Percentiles rank a stretch among this genome's conserved stretches.
These are phyloP conservation scores for Nannizziopsis barbatae DNA, from an alignment of 2,329 filamentous ascomycete species.

Conservation along the genomic window DNA sequence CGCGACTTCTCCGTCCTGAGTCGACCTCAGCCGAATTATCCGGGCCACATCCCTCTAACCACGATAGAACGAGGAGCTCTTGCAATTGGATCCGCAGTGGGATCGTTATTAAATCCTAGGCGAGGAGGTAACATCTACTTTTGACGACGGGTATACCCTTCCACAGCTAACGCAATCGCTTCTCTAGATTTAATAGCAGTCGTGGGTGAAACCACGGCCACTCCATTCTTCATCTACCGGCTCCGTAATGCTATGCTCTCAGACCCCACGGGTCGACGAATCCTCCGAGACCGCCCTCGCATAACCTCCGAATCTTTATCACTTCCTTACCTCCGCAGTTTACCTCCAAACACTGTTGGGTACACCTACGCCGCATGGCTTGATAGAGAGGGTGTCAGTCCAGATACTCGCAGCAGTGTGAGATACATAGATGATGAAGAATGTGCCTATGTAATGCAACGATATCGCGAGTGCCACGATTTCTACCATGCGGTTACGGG, in stretches of 20 bases:
- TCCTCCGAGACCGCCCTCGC: conserved; percentile 78
- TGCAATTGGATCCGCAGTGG: conserved; percentile 49
- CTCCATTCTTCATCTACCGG: conserved; percentile 87
- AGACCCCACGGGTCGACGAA: conserved; percentile 71
- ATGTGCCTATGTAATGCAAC: conserved; percentile 96
- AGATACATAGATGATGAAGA: conserved; percentile 90
- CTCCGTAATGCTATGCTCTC: conserved; percentile 87
- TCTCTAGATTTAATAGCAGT: conserved; percentile 74
- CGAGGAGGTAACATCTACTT: conserved; percentile 53
- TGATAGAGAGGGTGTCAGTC: conserved; percentile 85
- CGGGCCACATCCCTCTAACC: conserved; percentile 83
- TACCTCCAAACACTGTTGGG: conserved; percentile 66
- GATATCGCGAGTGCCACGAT: conserved; percentile 93
- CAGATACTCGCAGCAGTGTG: conserved; percentile 72
- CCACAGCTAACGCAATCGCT: background rate
- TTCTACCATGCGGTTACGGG: conserved; percentile 95
- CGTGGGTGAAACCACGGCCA: conserved; percentile 86
- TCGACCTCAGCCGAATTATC: conserved; percentile 76
- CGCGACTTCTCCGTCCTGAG: conserved; percentile 68
- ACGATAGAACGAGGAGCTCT: conserved; percentile 63
- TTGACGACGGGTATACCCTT: conserved; percentile 4
- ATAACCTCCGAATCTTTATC: conserved; percentile 64
- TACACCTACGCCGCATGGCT: conserved; percentile 78
- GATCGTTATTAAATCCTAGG: conserved; percentile 59
- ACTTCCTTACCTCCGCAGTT: conserved; percentile 56